Evolutionary conservation across 2,329 filamentous ascomycete genomes (phyloP).

Genomic region (Colletotrichum tropicale): DNA sequence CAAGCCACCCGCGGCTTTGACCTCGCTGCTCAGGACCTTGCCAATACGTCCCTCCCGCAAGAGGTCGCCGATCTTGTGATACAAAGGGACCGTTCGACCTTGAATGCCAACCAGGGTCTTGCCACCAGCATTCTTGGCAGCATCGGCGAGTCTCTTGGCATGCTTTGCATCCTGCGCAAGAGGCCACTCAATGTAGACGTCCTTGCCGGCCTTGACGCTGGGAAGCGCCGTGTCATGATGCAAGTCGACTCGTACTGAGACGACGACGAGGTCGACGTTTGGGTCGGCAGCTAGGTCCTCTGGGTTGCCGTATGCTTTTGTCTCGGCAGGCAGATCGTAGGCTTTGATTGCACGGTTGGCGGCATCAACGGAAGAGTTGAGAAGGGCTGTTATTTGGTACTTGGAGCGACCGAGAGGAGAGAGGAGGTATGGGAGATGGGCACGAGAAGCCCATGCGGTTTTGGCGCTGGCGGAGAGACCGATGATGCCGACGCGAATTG

Average conservation of each 20-base stretch:
- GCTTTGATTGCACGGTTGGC: slow-evolving; percentile 46
- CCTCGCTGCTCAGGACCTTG: slow-evolving; percentile 55
- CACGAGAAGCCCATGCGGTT: slow-evolving; percentile 58
- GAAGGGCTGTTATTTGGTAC: slow-evolving; percentile 55
- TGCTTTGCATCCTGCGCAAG: slow-evolving; percentile 48
- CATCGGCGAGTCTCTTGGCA: slow-evolving; percentile 43
- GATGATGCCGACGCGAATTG: slow-evolving; percentile 61
- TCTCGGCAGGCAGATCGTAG: slow-evolving; percentile 44
- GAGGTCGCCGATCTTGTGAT: slow-evolving; percentile 48
- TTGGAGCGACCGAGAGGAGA: slow-evolving; percentile 43
- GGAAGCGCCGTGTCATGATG: slow-evolving; percentile 52
- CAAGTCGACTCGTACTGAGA: slow-evolving; percentile 57
- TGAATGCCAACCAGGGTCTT: slow-evolving; percentile 55
- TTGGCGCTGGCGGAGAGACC: slow-evolving; percentile 59
- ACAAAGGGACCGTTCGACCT: slow-evolving; percentile 47
- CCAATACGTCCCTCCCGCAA: slow-evolving; percentile 52
- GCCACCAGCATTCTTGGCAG: neutral
- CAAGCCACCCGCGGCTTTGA: slow-evolving; percentile 31
- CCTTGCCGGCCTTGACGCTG: slow-evolving; percentile 56
- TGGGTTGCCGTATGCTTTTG: slow-evolving; percentile 54
- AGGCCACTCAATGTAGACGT: slow-evolving; percentile 63
- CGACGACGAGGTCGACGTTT: slow-evolving; percentile 60
- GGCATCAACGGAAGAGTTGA: slow-evolving; percentile 52
- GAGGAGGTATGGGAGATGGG: slow-evolving; percentile 65
- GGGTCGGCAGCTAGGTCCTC: slow-evolving; percentile 51